A percentile compares a stretch with the other conserved stretches of the same genome.
Conservation (phyloP, 2,329 filamentous ascomycete species). For the Epichloe aotearoae region DNA sequence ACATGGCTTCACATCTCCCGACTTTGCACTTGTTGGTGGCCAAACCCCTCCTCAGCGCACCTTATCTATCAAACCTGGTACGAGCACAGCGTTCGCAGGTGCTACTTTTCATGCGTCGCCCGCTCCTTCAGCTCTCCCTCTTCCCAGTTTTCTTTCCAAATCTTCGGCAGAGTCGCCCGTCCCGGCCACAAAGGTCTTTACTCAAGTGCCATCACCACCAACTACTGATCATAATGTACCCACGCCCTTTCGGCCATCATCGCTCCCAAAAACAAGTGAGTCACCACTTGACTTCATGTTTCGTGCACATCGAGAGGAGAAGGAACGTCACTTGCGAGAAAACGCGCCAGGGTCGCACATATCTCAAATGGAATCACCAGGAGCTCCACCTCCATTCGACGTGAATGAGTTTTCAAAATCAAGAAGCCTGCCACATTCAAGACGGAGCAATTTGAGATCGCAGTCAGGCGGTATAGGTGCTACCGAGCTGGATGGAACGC, state of each 20-base stretch:
- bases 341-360: slow-evolving; percentile 24
- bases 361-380: neutral
- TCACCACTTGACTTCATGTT: slow-evolving; percentile 88
- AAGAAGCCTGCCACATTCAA: slow-evolving; percentile 13
- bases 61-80: slow-evolving; percentile 29
- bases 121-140: slow-evolving; percentile 75
- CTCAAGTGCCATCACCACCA: slow-evolving; percentile 35
- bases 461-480: slow-evolving; percentile 14
- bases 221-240: slow-evolving; percentile 38
- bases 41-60: slow-evolving; percentile 30
- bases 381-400: slow-evolving; percentile 7
- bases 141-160: slow-evolving; percentile 75
- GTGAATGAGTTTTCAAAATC: slow-evolving; percentile 11
- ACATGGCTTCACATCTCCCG: slow-evolving; percentile 26
- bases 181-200: slow-evolving; percentile 18
- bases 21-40: slow-evolving; percentile 24
- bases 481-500: slow-evolving; percentile 49
- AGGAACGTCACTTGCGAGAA: slow-evolving; percentile 38
- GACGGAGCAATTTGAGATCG: slow-evolving; percentile 12
- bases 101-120: slow-evolving; percentile 93
- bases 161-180: slow-evolving; percentile 53
- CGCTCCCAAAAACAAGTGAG: slow-evolving; percentile 30
- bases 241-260: slow-evolving; percentile 27
- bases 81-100: slow-evolving; percentile 64
- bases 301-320: slow-evolving; percentile 70